Percentiles rank a stretch among this genome's conserved stretches.
Conservation (phyloP, 1,284 basidiomycete species). For the Paramarasmius palmivorus region DNA sequence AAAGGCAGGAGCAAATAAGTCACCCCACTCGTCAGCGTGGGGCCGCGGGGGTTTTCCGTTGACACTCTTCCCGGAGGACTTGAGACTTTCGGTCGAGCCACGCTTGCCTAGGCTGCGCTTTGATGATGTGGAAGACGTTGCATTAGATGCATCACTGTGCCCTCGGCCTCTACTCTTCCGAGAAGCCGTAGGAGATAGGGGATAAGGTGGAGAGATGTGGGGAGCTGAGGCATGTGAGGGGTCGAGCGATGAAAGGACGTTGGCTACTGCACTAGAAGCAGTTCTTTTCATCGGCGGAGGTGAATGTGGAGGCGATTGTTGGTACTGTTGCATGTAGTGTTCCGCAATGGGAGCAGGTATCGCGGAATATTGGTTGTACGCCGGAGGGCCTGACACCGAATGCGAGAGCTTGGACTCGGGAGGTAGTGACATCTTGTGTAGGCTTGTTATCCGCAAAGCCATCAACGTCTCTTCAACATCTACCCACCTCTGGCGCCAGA, state of each 20-base stretch:
- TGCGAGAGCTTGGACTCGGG: neutral
- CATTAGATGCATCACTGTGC: slow-evolving; percentile 10
- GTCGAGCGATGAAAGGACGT: neutral
- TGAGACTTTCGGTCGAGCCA: slow-evolving; percentile 10
- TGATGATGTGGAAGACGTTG: neutral
- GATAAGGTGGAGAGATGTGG: slow-evolving; percentile 7
- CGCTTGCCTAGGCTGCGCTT: slow-evolving; percentile 3
- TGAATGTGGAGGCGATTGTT: slow-evolving; percentile 19
- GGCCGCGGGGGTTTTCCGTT: slow-evolving; percentile 7
- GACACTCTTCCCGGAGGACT: slow-evolving; percentile 3
- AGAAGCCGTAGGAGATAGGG: slow-evolving; percentile 9
- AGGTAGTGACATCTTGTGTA: slow-evolving; percentile 29
- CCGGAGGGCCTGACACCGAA: neutral
- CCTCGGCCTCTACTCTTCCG: slow-evolving; percentile 10
- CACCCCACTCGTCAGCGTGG: slow-evolving; percentile 13
- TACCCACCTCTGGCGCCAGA: slow-evolving; percentile 66
- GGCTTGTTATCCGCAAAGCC: slow-evolving; percentile 42
- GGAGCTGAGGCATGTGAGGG: neutral
- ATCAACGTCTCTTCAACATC: slow-evolving; percentile 56
- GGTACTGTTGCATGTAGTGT: neutral
- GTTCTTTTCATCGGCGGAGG: neutral
- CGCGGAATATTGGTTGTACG: neutral
- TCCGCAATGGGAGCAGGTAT: slow-evolving; percentile 1
- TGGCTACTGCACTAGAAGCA: neutral
- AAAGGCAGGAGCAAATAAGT: slow-evolving; percentile 1